Conservation (phyloP, 768 basidiomycete genomes). For the Tubosaeta sp. region DNA sequence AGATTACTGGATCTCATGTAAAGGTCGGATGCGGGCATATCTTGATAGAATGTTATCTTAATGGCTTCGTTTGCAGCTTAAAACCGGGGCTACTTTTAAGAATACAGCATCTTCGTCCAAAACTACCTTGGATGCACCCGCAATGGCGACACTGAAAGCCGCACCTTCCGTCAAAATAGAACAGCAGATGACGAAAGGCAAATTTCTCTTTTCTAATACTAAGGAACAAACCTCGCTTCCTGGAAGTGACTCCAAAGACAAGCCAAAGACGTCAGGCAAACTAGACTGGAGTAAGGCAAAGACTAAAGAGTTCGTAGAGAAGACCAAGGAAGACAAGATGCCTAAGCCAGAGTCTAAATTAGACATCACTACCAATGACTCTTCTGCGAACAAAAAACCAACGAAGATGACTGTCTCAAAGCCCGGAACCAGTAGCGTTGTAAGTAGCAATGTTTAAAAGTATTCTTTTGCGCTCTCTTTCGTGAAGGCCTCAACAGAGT, state of each 20-base stretch:
- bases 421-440: not conserved
- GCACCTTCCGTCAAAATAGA: conserved; percentile 9
- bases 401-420: conserved; percentile 1
- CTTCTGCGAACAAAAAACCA: not conserved
- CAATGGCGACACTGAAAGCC: conserved; percentile 9
- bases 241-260: conserved; percentile 24
- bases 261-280: conserved; percentile 41
- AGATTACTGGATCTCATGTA: conserved; percentile 42
- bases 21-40: conserved; percentile 33
- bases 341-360: conserved; percentile 10
- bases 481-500: conserved; percentile 9
- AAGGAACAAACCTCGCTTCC: conserved; percentile 21
- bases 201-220: conserved; percentile 20
- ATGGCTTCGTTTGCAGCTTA: conserved; percentile 11
- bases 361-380: not conserved
- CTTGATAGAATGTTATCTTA: not conserved
- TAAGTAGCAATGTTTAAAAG: not conserved
- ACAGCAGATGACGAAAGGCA: conserved; percentile 17
- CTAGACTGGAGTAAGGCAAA: conserved; percentile 63
- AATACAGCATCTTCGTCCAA: conserved; percentile 39
- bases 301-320: conserved; percentile 32
- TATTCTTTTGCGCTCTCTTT: not conserved
- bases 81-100: not conserved
- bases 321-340: conserved; percentile 15
- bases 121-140: conserved; percentile 36